These are phyloP conservation scores for Lodderomyces margitis DNA, from an alignment of 1,139 yeast species.

Conservation along the genomic window DNA sequence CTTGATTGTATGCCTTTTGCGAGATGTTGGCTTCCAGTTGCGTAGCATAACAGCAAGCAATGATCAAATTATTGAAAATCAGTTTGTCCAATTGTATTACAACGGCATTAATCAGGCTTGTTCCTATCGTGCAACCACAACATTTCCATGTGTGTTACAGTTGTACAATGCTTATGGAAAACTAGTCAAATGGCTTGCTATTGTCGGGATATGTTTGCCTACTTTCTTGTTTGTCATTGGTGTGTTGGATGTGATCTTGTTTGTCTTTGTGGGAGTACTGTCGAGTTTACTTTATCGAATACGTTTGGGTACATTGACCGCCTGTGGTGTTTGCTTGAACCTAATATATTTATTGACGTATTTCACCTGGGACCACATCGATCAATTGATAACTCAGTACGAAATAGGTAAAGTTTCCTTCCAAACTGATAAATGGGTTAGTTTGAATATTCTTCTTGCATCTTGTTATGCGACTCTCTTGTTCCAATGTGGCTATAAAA, in stretches of 20 bases:
- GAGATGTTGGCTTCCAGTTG: constrained; percentile 51
- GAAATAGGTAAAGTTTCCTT: constrained; percentile 8
- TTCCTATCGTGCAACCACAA: constrained; percentile 1
- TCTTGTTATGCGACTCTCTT: neutral
- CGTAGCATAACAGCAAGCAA: constrained; percentile 18
- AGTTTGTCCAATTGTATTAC: constrained; percentile 30
- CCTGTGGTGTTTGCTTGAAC: constrained; percentile 1
- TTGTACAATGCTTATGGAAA: constrained; percentile 7
- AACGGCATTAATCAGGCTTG: constrained; percentile 14
- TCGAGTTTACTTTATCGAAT: neutral
- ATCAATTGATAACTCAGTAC: constrained; percentile 4
- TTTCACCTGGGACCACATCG: neutral
- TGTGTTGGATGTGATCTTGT: constrained; percentile 3
- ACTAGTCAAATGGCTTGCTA: constrained; percentile 1
- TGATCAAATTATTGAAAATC: constrained; percentile 25
- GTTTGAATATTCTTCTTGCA: constrained; percentile 3
- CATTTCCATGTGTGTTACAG: constrained; percentile 11
- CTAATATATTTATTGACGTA: neutral
- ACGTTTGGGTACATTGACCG: neutral
- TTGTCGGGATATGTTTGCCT: constrained; percentile 1
- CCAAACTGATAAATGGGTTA: constrained; percentile 5
- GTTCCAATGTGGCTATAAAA: neutral
- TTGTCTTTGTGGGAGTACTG: neutral
- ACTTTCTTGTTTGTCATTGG: neutral
- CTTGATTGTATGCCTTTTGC: constrained; percentile 42